Base-by-base conservation (phyloP, 2,329 filamentous ascomycete genomes). In the Penicillium sp. region DNA sequence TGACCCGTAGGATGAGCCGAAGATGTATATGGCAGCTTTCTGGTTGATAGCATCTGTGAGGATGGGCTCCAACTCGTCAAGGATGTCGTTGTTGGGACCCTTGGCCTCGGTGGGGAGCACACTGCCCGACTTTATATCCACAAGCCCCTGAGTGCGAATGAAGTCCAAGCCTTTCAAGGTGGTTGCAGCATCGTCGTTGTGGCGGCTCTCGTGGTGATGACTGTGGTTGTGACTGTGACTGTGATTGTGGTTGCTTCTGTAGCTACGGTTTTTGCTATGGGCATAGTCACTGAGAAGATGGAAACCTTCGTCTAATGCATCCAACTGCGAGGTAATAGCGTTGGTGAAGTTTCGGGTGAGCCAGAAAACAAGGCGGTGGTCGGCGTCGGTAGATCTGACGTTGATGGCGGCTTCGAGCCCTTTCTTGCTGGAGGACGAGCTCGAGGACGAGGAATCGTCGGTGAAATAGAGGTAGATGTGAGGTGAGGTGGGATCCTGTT, bases 21-120 rank as follows among this genome's bases (percentile, higher is more conserved):
- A 76, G 20, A 76, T 62, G 59, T 73, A 76, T 43, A 73, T 65
- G 11, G 66, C 69, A 3, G 72, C 71, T 38, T 72, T 68, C 16
- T 66, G 48, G 33, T 63, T 58, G 51, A 75, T 71, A 12, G 71
- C 72, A 38, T 66, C 60, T 21, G 65, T 62, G 3, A 75, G 56
- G 53, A 74, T 69, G 3, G 71, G 71, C 46, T 66, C 62, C 35
- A 75, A 60, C 20, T 71, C 59, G 48, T 70, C 66, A 33, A 74
- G 61, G 67, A 81, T 43, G 68, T 74, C 63, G 78, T 57, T 64
- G 26, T 65, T 57, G 3, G 62, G 56, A 12, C 60, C 61, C 16
- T 54, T 12, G 14, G 54, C 53, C 40, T 61, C 60, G 40, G 51
- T 54, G 0, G 64, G 61, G 18, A 66, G 53, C 9, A 65, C 58